Base-by-base conservation (phyloP, 352 stramenopile species). In the Phytophthora sp. region DNA sequence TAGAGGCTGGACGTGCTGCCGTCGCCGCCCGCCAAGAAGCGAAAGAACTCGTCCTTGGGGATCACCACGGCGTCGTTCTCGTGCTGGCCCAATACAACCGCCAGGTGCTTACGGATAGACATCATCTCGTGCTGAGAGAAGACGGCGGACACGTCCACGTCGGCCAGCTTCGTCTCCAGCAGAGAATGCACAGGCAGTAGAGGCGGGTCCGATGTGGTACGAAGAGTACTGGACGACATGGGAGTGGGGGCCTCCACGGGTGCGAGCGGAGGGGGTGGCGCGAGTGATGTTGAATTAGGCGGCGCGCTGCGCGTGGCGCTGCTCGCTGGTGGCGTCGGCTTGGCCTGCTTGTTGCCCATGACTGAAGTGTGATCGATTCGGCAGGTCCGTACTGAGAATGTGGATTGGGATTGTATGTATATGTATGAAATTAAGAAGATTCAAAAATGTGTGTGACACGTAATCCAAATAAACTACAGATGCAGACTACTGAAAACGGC, bases 301-400 rank as follows among this genome's bases (percentile, higher is more conserved):
- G 65, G 65, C 2, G 38, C 53, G 36, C 44, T 63, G 26, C 67
- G 67, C 20, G 61, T 44, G 15, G 52, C 52, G 36, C 41, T 38
- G 13, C 15, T 63, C 24, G 42, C 31, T 11, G 68, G 77, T 64
- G 59, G 41, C 54, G 55, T 66, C 50, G 73, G 76, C 64, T 95
- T 95, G 35, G 68, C 83, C 27, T 92, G 86, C 70, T 95, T 95
- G 80, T 94, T 95, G 26, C 87, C 87, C 87, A 95, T 93, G 45
- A 26, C 20, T 23, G 12, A 62, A 31, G 30, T 54, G 45, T 44
- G 27, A 53, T 69, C 16, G 11, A 13, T 42, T 31, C 24, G 9
- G 16, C 12, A 49, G 23, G 30, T n/a, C n/a, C n/a, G n/a, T n/a
- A 52, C 31, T 63, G 42, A 58, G 46, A 57, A 59, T 35, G 42